Evolutionary conservation across 2,329 filamentous ascomycete species (phyloP).

Genomic region (Colletotrichum caudatum): DNA sequence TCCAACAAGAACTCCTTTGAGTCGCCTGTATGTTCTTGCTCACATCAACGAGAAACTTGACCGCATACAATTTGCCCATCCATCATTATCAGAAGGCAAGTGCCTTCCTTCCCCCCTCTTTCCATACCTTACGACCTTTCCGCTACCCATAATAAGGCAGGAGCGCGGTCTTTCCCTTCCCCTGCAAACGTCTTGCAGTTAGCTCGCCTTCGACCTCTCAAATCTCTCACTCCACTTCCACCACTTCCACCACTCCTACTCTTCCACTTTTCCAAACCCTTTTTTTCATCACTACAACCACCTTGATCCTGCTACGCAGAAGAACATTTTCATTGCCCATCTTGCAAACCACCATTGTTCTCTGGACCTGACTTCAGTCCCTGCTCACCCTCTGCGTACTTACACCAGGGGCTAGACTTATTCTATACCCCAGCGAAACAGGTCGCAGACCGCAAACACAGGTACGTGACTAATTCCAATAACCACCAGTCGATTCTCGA

Average conservation of each 20-base stretch:
- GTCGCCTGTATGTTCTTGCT: background rate
- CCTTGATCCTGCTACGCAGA: no score
- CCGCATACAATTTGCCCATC: background rate
- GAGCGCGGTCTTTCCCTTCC: background rate
- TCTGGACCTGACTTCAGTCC: background rate
- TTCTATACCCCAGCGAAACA: background rate
- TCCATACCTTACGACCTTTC: background rate
- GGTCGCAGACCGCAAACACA: background rate
- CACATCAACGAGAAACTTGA: background rate
- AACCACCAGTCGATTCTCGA: background rate
- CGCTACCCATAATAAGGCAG: no score
- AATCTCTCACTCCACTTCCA: background rate
- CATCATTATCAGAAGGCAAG: background rate
- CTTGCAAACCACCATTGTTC: background rate
- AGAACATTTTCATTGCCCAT: background rate
- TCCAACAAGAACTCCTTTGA: background rate
- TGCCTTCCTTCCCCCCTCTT: background rate
- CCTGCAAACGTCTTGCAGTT: background rate
- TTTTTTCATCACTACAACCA: background rate
- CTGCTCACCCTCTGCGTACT: background rate
- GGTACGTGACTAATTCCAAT: background rate
- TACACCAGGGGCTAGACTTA: background rate
- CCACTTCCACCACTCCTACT: background rate
- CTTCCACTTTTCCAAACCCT: background rate
- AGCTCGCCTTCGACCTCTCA: background rate